Evolutionary conservation across 768 basidiomycete genomes (phyloP).

Genomic region (Lentinula aciculospora): DNA sequence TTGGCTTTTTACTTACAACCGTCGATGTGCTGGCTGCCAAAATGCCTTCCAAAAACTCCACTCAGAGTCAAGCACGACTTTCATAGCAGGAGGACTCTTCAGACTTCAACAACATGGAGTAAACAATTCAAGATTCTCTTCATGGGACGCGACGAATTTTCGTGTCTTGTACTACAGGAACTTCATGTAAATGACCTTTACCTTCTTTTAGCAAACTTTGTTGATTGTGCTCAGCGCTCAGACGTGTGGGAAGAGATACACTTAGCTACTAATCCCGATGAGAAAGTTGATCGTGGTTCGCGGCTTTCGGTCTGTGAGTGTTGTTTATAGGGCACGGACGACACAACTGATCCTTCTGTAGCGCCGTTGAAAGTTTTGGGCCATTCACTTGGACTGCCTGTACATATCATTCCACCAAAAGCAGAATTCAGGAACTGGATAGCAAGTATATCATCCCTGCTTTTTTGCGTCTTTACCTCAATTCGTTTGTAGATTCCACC

Average conservation of each 20-base stretch:
- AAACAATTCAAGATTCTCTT: constrained; percentile 72
- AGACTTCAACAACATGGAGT: background rate
- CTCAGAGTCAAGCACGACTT: background rate
- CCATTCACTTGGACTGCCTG: constrained; percentile 43
- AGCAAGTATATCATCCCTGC: constrained; percentile 30
- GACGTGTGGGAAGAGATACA: constrained; percentile 72
- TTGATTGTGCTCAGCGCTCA: constrained; percentile 21
- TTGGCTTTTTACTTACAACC: background rate
- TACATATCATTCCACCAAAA: constrained; percentile 58
- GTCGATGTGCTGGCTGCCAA: background rate
- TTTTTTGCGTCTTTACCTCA: background rate
- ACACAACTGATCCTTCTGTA: constrained; percentile 22
- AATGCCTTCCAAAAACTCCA: background rate
- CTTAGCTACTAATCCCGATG: constrained; percentile 71
- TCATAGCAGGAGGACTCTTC: background rate
- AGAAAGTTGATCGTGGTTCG: constrained; percentile 55
- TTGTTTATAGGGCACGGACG: background rate
- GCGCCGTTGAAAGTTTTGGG: constrained; percentile 69
- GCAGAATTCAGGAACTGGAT: constrained; percentile 60
- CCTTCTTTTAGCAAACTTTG: constrained; percentile 6
- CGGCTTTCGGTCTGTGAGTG: constrained; percentile 50
- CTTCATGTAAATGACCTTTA: constrained; percentile 43
- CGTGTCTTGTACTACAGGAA: constrained; percentile 63
- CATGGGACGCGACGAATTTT: constrained; percentile 87
- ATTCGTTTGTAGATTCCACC: constrained; percentile 28